A percentile compares a stretch with the other conserved stretches of the same genome.
These are phyloP conservation scores for Tilletia caries DNA, from an alignment of 1,284 basidiomycete genomes.

Conservation along the genomic window DNA sequence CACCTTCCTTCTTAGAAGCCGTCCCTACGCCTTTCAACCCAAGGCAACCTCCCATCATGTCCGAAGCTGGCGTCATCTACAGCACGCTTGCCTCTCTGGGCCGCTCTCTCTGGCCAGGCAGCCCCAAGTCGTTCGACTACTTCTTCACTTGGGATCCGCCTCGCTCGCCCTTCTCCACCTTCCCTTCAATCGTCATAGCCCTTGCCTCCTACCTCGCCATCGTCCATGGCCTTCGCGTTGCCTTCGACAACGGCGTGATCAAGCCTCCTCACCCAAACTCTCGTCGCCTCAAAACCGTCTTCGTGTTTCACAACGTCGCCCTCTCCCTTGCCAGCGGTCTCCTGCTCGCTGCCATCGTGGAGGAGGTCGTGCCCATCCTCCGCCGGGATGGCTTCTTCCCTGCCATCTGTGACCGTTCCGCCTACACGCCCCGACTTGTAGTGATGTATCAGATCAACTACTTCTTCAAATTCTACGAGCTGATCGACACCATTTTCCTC, in stretches of 20 bases:
- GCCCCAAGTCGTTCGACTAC: not conserved
- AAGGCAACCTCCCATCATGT: not conserved
- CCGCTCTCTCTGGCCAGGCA: conserved; percentile 6
- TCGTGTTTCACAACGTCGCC: conserved; percentile 87
- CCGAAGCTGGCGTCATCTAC: conserved; percentile 5
- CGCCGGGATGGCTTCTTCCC: conserved; percentile 52
- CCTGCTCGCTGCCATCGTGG: conserved; percentile 78
- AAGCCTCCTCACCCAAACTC: conserved; percentile 60
- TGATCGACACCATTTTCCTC: conserved; percentile 92
- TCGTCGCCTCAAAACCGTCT: conserved; percentile 64
- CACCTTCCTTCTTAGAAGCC: too few relatives aligned
- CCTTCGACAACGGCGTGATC: conserved; percentile 65
- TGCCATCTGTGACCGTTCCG: conserved; percentile 71
- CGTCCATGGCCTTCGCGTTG: conserved; percentile 79
- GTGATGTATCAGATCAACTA: conserved; percentile 96
- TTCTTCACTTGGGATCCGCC: conserved; percentile 38
- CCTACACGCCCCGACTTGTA: conserved; percentile 67
- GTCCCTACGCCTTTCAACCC: too few relatives aligned
- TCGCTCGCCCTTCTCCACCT: conserved; percentile 43
- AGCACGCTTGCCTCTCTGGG: not conserved
- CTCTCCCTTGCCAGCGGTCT: conserved; percentile 77
- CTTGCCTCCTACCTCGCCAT: conserved; percentile 77
- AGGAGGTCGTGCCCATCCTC: conserved; percentile 58
- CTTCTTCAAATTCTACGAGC: conserved; percentile 60
- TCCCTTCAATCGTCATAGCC: conserved; percentile 51